phyloP scores from a whole-genome alignment of 148 eudicot species.

The Silene uniflora region DNA sequence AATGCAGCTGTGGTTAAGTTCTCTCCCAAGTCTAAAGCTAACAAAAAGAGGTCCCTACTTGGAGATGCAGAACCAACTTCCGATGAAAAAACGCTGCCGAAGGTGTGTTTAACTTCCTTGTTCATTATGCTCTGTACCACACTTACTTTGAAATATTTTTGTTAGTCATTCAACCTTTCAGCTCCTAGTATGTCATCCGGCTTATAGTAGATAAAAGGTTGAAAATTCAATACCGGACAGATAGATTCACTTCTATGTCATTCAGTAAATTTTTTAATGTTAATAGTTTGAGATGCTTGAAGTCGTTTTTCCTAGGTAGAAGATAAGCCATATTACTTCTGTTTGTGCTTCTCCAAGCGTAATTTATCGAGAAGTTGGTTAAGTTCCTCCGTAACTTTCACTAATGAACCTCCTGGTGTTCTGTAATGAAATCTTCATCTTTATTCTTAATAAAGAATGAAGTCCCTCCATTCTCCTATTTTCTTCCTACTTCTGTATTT shows the following conservation, averaged over 20 bases:
- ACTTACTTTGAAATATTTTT: not conserved
- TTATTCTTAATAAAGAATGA: not conserved
- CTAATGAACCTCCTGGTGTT: not conserved
- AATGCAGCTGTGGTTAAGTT: conserved; percentile 67
- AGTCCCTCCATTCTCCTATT: too few relatives aligned
- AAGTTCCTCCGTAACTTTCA: not conserved
- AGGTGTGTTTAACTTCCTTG: conserved; percentile 40
- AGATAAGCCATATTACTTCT: too few relatives aligned
- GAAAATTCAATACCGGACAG: not conserved
- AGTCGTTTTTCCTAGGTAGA: not conserved
- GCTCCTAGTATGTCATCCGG: not conserved
- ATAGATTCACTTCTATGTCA: not conserved
- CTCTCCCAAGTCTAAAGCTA: conserved; percentile 79
- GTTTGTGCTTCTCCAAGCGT: not conserved
- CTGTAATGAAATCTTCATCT: not conserved
- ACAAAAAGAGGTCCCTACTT: conserved; percentile 74
- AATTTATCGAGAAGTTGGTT: not conserved
- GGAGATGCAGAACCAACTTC: conserved; percentile 43
- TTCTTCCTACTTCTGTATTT: too few relatives aligned
- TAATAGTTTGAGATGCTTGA: not conserved
- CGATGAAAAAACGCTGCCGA: conserved; percentile 34
- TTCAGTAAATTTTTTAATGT: not conserved
- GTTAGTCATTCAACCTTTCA: conserved; percentile 6
- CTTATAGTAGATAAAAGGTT: not conserved
- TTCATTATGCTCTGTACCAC: not conserved